phyloP scores from a whole-genome alignment of 345 rosid genomes.

The Orychophragmus violaceus region DNA sequence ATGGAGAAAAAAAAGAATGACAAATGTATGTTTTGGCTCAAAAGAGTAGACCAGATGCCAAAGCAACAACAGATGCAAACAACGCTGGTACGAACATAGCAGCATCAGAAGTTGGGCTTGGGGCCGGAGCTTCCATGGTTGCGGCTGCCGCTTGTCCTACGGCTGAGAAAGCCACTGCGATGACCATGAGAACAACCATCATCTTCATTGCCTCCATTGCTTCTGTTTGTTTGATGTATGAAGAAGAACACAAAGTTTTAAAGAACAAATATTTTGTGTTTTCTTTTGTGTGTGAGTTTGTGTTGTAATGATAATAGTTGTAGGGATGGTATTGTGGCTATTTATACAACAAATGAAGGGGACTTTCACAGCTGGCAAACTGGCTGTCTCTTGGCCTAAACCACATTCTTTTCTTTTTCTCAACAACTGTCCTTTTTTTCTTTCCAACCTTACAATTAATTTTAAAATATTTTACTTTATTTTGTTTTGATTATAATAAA shows the following conservation, averaged over 20 bases:
- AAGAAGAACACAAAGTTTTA: not conserved
- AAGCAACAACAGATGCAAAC: conserved; percentile 32
- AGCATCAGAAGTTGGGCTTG: conserved; percentile 38
- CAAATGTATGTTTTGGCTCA: conserved; percentile 4
- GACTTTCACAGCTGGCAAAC: conserved; percentile 29
- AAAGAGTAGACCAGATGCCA: conserved; percentile 31
- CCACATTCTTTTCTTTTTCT: conserved; percentile 12
- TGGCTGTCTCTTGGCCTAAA: conserved; percentile 16
- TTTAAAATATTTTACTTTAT: not conserved
- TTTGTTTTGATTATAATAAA: not conserved
- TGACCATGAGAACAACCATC: conserved; percentile 19
- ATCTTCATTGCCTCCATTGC: conserved; percentile 33
- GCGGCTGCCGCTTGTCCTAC: conserved; percentile 9
- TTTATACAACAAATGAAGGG: conserved; percentile 7
- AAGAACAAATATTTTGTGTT: not conserved
- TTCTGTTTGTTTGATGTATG: conserved; percentile 13
- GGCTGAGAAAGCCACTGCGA: conserved; percentile 26
- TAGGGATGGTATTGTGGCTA: conserved; percentile 21
- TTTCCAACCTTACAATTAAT: conserved; percentile 21
- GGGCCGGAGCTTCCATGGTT: conserved; percentile 35
- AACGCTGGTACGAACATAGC: conserved; percentile 30
- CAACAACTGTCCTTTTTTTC: conserved; percentile 31
- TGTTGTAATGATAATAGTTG: conserved; percentile 16
- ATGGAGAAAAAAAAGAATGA: conserved; percentile 14
- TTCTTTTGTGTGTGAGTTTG: not conserved